Conservation (phyloP, 1,139 yeast species). For the Scheffersomyces cryptocercus region DNA sequence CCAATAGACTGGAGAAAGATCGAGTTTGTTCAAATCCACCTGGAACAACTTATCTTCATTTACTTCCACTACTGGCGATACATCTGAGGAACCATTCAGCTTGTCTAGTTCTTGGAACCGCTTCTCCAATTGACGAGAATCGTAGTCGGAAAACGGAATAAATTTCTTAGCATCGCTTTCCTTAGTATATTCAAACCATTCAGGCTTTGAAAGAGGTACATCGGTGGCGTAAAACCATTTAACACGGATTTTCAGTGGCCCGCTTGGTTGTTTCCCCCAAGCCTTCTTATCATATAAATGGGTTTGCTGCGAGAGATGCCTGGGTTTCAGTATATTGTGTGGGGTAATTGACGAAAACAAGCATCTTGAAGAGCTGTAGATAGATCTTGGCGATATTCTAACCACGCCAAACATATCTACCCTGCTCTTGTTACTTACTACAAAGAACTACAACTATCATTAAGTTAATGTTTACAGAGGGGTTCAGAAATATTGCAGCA, state of each 20-base stretch:
- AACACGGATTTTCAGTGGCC: constrained; percentile 8
- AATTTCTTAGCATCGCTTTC: constrained; percentile 58
- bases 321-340: too few species aligned
- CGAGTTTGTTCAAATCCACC: constrained; percentile 59
- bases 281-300: too few species aligned
- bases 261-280: background rate
- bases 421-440: too few species aligned
- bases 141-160: constrained; percentile 65
- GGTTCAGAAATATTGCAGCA: too few species aligned
- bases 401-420: too few species aligned
- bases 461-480: too few species aligned
- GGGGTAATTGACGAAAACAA: too few species aligned
- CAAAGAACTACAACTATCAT: too few species aligned
- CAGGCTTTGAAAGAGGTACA: constrained; percentile 68
- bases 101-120: constrained; percentile 30
- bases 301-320: too few species aligned
- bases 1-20: constrained; percentile 79
- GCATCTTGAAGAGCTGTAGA: too few species aligned
- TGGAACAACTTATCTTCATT: constrained; percentile 80
- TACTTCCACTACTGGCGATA: constrained; percentile 46
- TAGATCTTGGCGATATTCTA: too few species aligned
- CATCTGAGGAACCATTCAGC: constrained; percentile 1
- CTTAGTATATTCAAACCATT: constrained; percentile 51
- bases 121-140: constrained; percentile 61
- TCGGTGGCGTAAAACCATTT: constrained; percentile 87